Base-by-base conservation (phyloP, 75 land plant species). In the Picea sitchensis region DNA sequence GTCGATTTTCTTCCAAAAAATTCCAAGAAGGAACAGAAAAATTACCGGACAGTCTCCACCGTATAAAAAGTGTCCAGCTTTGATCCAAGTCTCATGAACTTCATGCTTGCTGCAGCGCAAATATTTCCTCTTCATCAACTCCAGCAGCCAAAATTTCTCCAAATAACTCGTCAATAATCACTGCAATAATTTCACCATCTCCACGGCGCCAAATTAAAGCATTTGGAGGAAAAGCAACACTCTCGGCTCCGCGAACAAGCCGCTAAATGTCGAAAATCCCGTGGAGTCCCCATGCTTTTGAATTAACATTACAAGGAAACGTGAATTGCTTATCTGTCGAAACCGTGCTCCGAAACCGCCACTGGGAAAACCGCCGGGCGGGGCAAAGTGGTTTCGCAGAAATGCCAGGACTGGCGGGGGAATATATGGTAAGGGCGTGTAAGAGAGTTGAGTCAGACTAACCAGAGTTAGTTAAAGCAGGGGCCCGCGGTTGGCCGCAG, bases 11-110 rank as follows among this genome's bases (percentile, higher is more conserved):
- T 2, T 71, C 47, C 12, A 38, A 78, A 64, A 15, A 61, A n/a
- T 18, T 21, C 36, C 14, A 15, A 78, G 26, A 63, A 77, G 75
- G 30, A 65, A 4, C 61, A 71, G 17, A 54, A 38, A 65, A 44
- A 21, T 17, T 69, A 93, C 98, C 92, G 93, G 78, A 90, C 82
- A 80, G 84, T 82, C 5, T 92, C 96, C 18, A 84, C 65, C 31
- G 86, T 87, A n/a, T 88, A 79, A 84, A 95, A 95, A 56, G 87
- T 88, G 73, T 95, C 96, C 1, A 92, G 92, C 79, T 89, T 81
- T 17, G 88, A 87, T 78, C 98, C 98, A 57, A 95, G 91, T 81
- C 92, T 91, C 98, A 95, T 93, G 83, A 86, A 93, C 98, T 93
- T 93, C 98, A 95, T 95, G 56, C 74, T 71, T 44, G 74, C 74